Evolutionary conservation across 2,329 filamentous ascomycete genomes (phyloP).

Genomic region (Sphaceloma murrayae): DNA sequence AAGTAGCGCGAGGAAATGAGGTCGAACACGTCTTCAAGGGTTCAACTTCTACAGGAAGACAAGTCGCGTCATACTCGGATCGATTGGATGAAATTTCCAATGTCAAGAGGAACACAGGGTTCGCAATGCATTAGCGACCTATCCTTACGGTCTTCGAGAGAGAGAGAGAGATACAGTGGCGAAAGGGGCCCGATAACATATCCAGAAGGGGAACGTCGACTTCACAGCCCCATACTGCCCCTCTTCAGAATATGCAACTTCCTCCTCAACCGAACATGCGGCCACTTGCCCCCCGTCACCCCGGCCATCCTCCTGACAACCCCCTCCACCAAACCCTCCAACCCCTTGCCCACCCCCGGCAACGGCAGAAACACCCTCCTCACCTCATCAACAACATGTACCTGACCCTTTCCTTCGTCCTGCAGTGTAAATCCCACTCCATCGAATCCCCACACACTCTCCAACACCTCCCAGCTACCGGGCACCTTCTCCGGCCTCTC

Average conservation of each 20-base stretch:
- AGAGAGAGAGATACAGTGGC: too few species aligned
- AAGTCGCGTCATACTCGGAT: too few species aligned
- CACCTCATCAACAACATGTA: slow-evolving; percentile 19
- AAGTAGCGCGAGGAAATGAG: too few species aligned
- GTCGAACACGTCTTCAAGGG: too few species aligned
- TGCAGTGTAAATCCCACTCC: slow-evolving; percentile 40
- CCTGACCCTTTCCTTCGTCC: slow-evolving; percentile 17
- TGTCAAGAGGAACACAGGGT: too few species aligned
- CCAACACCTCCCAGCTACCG: slow-evolving; percentile 44
- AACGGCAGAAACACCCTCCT: slow-evolving; percentile 20
- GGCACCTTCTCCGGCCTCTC: slow-evolving; percentile 43
- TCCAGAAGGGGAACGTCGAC: too few species aligned
- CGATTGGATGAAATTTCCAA: too few species aligned
- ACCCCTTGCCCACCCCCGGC: slow-evolving; percentile 20
- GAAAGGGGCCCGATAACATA: too few species aligned
- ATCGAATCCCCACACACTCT: slow-evolving; percentile 43
- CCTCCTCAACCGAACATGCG: slow-evolving; percentile 44
- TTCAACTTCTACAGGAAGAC: too few species aligned
- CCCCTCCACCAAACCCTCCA: slow-evolving; percentile 22
- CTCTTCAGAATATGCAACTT: slow-evolving; percentile 44
- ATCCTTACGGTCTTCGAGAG: too few species aligned
- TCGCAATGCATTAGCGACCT: too few species aligned
- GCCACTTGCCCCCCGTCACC: slow-evolving; percentile 45
- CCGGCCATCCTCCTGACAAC: slow-evolving; percentile 17
- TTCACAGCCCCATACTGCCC: slow-evolving; percentile 17